phyloP scores from a whole-genome alignment of 768 basidiomycete species.

The Lentinula edodes region DNA sequence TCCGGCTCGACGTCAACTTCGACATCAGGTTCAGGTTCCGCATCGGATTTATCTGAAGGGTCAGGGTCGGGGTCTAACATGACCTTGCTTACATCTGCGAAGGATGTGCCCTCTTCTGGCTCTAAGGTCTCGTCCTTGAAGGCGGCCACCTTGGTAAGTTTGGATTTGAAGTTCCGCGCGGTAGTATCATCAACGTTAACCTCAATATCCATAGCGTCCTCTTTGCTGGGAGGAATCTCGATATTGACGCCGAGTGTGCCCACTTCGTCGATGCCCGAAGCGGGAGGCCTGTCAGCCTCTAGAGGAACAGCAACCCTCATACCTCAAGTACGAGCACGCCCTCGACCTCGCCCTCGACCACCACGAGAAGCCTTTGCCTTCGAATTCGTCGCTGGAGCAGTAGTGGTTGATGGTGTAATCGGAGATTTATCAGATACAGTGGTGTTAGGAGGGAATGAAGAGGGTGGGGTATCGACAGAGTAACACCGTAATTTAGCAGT shows the following conservation, averaged over 20 bases:
- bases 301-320: not conserved
- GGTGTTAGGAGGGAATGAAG: not conserved
- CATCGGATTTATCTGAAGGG: not conserved
- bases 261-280: not conserved
- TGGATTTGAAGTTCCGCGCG: not conserved
- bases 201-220: not conserved
- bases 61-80: not conserved
- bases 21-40: not conserved
- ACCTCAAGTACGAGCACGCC: not conserved
- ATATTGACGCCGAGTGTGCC: slow-evolving; percentile 9
- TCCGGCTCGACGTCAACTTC: not conserved
- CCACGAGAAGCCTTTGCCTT: slow-evolving; percentile 1
- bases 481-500: not conserved
- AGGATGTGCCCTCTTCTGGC: not conserved
- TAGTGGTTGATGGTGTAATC: not conserved
- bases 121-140: not conserved
- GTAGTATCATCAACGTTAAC: not conserved
- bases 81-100: not conserved
- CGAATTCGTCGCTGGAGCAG: not conserved
- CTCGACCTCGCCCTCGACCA: slow-evolving; percentile 3
- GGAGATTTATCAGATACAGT: not conserved
- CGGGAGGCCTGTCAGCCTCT: not conserved
- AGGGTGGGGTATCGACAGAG: not conserved
- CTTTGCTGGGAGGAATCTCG: slow-evolving; percentile 9
- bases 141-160: not conserved